Base-by-base conservation (phyloP, 108 stramenopile genomes). In the Asterionellopsis glacialis region DNA sequence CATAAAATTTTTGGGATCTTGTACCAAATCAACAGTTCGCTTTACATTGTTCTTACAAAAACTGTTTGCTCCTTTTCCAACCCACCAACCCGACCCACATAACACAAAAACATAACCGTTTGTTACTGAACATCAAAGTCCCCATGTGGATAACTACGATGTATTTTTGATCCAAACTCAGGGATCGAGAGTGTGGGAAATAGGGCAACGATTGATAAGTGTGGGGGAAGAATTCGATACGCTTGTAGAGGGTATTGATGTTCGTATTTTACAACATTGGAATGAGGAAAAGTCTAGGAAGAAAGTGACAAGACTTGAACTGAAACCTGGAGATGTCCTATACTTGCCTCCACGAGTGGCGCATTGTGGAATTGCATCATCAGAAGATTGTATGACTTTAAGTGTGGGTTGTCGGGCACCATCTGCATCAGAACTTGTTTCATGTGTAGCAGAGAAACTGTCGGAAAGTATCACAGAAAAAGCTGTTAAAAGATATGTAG, bases 121-220 rank as follows among this genome's bases (percentile, higher is more conserved):
- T n/a, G n/a, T n/a, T n/a, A 33, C 7, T 33, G 33, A 33, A 33
- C 33, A 33, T 33, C 33, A 7, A 2, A 33, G 95, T 38, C 85
- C 94, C 3, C 96, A 97, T 63, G 92, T 96, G 12, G 96, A 97
- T 69, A 82, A 87, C 69, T 97, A 95, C 59, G 95, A 96, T 76
- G 96, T 97, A 2, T 97, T 97, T 71, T 81, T 97, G 55, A 75
- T 96, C 50, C 96, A 97, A 76, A 80, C 78, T 45, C 51, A 50
- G 19, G 95, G 95, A 39, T 72, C 59, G 9, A 74, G 91, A 25
- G 57, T 55, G 14, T 96, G 95, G 95, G 60, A 77, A 49, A 69
- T 96, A 19, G 93, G 83, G 4, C 0, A 16, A 47, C 60, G 47
- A 27, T 58, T 50, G 24, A 48, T 93, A 15, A 61, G 76, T 45